These are phyloP conservation scores for Carex pumila DNA, from an alignment of 176 grass and related monocot genomes.

Conservation along the genomic window DNA sequence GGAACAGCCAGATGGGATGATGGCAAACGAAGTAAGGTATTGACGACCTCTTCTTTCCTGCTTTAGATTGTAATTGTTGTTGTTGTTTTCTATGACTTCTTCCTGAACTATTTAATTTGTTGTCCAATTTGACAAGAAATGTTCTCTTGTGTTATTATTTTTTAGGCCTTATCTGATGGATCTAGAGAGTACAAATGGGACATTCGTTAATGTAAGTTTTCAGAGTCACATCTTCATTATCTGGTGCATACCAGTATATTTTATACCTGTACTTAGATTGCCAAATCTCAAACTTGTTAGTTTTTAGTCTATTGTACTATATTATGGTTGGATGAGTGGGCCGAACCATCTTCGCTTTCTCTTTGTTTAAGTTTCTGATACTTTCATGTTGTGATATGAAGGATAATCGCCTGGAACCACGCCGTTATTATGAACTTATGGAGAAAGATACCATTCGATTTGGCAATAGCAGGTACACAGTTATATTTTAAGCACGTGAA, in stretches of 20 bases:
- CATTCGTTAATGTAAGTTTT: conserved; percentile 82
- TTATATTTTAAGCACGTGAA: neutral
- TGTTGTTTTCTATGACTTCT: neutral
- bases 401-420: conserved; percentile 77
- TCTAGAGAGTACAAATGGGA: conserved; percentile 89
- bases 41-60: neutral
- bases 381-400: conserved; percentile 23
- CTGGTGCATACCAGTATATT: neutral
- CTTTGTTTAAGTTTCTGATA: neutral
- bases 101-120: neutral
- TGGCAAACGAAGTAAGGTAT: conserved; percentile 77
- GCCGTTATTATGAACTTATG: conserved; percentile 89
- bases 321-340: neutral
- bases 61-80: neutral
- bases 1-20: conserved; percentile 87
- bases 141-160: neutral
- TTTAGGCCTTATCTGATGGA: conserved; percentile 90
- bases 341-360: neutral
- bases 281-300: neutral
- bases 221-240: neutral
- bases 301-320: neutral
- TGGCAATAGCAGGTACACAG: conserved; percentile 82
- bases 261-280: neutral
- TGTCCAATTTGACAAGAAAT: neutral
- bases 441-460: conserved; percentile 95